Evolutionary conservation across 2,329 filamentous ascomycete genomes (phyloP).

Genomic region (Blastomyces gilchristii): DNA sequence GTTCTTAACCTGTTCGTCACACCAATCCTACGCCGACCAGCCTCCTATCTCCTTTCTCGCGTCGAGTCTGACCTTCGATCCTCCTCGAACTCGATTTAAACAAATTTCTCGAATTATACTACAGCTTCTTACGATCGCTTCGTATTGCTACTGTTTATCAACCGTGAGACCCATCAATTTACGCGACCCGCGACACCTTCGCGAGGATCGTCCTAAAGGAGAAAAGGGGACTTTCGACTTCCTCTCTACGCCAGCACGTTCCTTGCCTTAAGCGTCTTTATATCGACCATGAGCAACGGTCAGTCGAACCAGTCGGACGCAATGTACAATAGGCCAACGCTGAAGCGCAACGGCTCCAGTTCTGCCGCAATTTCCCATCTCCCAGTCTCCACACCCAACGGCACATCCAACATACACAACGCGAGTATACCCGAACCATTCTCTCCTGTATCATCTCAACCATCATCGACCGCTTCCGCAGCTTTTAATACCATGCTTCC

Average conservation of each 20-base stretch:
- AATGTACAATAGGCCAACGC: slow-evolving; percentile 9
- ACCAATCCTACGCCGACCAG: slow-evolving; percentile 1
- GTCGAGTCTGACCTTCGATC: slow-evolving; percentile 2
- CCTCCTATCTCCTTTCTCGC: slow-evolving; percentile 1
- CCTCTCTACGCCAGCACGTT: neutral
- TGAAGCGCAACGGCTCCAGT: slow-evolving; percentile 11
- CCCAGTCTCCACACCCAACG: slow-evolving; percentile 21
- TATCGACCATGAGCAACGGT: slow-evolving; percentile 5
- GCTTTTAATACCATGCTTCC: slow-evolving; percentile 32
- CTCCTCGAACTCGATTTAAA: neutral
- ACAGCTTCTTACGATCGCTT: neutral
- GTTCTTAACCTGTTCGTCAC: neutral
- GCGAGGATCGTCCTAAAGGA: slow-evolving; percentile 12
- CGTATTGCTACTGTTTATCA: neutral
- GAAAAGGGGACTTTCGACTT: slow-evolving; percentile 1
- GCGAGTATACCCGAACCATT: slow-evolving; percentile 37
- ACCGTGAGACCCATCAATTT: neutral
- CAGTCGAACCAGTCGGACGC: slow-evolving; percentile 12
- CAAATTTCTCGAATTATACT: neutral
- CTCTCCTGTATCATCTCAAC: slow-evolving; percentile 29
- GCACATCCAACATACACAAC: slow-evolving; percentile 32
- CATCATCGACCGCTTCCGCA: slow-evolving; percentile 25
- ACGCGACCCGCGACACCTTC: slow-evolving; percentile 11
- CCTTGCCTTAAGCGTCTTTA: neutral
- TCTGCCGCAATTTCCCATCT: slow-evolving; percentile 11